These are phyloP conservation scores for Gastrolobium bilobum DNA, from an alignment of 306 rosid species.

Conservation along the genomic window DNA sequence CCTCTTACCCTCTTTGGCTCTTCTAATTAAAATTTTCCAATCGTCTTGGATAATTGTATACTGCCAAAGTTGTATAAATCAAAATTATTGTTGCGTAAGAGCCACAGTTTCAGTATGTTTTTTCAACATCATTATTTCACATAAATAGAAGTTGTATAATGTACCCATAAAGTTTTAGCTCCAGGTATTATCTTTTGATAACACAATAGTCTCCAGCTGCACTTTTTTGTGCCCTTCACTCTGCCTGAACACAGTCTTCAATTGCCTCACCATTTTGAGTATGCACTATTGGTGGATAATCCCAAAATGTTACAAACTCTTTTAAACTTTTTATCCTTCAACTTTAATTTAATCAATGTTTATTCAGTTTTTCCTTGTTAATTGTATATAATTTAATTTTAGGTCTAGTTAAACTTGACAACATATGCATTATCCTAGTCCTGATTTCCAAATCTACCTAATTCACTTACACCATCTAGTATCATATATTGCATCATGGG, in stretches of 20 bases:
- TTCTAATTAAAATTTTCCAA: neutral
- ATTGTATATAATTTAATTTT: slow-evolving; percentile 10
- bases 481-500: slow-evolving; percentile 18
- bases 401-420: neutral
- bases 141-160: neutral
- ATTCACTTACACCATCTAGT: slow-evolving; percentile 15
- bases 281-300: neutral
- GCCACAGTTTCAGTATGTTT: neutral
- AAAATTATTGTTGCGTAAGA: neutral
- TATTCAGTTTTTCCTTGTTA: neutral
- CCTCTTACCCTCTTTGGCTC: neutral
- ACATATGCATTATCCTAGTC: slow-evolving; percentile 2
- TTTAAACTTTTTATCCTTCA: neutral
- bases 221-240: slow-evolving; percentile 4
- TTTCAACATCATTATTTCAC: neutral
- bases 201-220: neutral
- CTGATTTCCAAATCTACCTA: slow-evolving; percentile 26
- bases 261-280: neutral
- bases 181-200: neutral
- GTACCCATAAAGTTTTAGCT: neutral
- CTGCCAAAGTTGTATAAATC: neutral
- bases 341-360: neutral
- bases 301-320: neutral
- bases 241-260: slow-evolving; percentile 4
- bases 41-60: neutral